Base-by-base conservation (phyloP, 495 filamentous ascomycete species). In the Corynascus novoguineensis region DNA sequence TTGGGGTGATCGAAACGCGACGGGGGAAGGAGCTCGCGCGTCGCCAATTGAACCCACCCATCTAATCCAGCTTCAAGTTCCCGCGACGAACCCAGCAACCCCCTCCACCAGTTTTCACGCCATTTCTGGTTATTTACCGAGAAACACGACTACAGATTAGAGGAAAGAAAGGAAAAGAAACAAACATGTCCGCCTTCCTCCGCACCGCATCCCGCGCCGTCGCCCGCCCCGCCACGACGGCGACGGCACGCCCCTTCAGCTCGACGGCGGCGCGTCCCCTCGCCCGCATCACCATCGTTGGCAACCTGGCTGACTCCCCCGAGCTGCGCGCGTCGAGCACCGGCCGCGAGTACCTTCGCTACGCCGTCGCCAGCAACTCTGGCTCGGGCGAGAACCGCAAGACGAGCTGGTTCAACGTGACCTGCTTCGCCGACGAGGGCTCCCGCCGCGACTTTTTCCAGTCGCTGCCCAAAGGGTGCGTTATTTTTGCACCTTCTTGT, bases 381-480 rank as follows among this genome's bases (percentile, higher is more conserved):
- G 87, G 87, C 3, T 64, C 75, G 41, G 61, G 61, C 42, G 83
- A 86, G 2, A 86, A 88, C 68, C 75, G 77, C 46, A 70, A 81
- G 60, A 88, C 86, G 15, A 90, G 82, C 77, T 96, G 83, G 83
- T 96, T 87, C 78, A 77, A 77, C 48, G 74, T 95, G 38, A 70
- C 81, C 5, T 78, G 76, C 73, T 93, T 93, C 71, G 51, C 71
- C 27, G 65, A 70, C 59, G 78, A 81, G 19, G 83, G 84, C 29
- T 81, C 73, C 21, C 73, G 80, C 67, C 83, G 84, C 63, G 85
- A 92, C 52, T 83, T 76, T 66, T 59, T 91, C 35, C 65, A 84
- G 52, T 69, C 72, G 54, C 71, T 95, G 71, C 80, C 77, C 29
- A 95, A 93, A 76, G 91, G 91, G 89, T 95, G 75, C 70, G 87